Evolutionary conservation across 495 filamentous ascomycete species (phyloP).

Genomic region (Penicillium malachiteum): DNA sequence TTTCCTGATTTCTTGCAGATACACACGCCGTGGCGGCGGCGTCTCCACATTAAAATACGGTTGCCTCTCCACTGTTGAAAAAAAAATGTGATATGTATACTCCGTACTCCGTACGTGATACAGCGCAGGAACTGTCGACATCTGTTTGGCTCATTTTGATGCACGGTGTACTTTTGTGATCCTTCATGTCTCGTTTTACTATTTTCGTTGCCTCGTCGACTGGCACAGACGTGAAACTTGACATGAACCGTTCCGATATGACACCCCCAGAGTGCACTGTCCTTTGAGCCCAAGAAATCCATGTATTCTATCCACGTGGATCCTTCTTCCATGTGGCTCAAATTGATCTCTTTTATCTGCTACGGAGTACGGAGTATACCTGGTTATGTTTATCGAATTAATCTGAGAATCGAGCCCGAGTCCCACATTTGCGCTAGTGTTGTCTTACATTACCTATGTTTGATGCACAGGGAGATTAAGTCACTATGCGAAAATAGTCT

Average conservation of each 20-base stretch:
- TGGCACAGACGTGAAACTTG: constrained; percentile 12
- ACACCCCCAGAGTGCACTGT: constrained; percentile 6
- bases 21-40: neutral
- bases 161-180: constrained; percentile 1
- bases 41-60: neutral
- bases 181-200: neutral
- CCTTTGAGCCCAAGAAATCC: neutral
- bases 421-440: too few relatives aligned
- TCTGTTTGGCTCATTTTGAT: constrained; percentile 9
- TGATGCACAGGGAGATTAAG: too few relatives aligned
- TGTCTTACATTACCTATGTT: too few relatives aligned
- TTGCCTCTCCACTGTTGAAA: neutral
- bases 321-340: neutral
- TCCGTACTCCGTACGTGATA: neutral
- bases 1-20: neutral
- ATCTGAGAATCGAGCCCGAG: too few relatives aligned
- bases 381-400: too few relatives aligned
- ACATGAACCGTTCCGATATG: constrained; percentile 8
- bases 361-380: neutral
- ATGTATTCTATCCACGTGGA: constrained; percentile 3
- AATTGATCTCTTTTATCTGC: neutral
- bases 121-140: constrained; percentile 13
- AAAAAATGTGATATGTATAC: constrained; percentile 26
- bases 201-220: constrained; percentile 1
- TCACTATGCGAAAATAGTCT: too few relatives aligned